Conservation (phyloP, 441 rosid genomes). For the Pelargonium citronellum region DNA sequence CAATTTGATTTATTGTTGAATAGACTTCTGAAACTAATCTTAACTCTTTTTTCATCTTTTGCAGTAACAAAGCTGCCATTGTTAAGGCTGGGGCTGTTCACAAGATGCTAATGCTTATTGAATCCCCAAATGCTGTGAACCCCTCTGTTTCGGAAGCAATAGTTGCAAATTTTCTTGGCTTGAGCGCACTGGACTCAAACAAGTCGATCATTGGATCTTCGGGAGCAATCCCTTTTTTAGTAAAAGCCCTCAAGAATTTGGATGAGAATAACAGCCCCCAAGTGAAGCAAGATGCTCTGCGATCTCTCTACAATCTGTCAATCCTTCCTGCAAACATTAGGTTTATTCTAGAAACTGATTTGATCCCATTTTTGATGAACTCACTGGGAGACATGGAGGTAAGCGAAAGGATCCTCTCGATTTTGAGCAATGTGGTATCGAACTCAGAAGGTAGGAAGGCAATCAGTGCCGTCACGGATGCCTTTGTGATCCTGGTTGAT, state of each 20-base stretch:
- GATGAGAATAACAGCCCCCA: slow-evolving; percentile 42
- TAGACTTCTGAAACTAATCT: neutral
- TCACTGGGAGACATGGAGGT: slow-evolving; percentile 80
- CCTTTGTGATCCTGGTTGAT: slow-evolving; percentile 71
- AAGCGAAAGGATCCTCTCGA: slow-evolving; percentile 72
- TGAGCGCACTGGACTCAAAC: slow-evolving; percentile 83
- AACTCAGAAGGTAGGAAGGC: slow-evolving; percentile 79
- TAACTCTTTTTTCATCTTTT: slow-evolving; percentile 9
- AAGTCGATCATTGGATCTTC: slow-evolving; percentile 90
- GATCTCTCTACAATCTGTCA: slow-evolving; percentile 85
- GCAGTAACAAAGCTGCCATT: slow-evolving; percentile 95
- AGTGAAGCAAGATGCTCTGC: slow-evolving; percentile 73
- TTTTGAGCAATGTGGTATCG: slow-evolving; percentile 70
- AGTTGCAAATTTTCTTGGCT: slow-evolving; percentile 82
- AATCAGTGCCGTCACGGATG: slow-evolving; percentile 47
- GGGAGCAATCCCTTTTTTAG: slow-evolving; percentile 80
- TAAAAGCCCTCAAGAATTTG: slow-evolving; percentile 42
- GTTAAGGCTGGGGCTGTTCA: slow-evolving; percentile 93
- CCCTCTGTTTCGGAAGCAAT: slow-evolving; percentile 70
- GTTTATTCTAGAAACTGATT: slow-evolving; percentile 52
- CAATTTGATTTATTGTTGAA: neutral
- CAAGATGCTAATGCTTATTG: slow-evolving; percentile 79
- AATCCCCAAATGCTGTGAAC: slow-evolving; percentile 42
- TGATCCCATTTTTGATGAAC: slow-evolving; percentile 52
- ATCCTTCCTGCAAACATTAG: slow-evolving; percentile 53